These are phyloP conservation scores for Lignosus rhinocerotis DNA, from an alignment of 1,284 basidiomycete genomes.

Conservation along the genomic window DNA sequence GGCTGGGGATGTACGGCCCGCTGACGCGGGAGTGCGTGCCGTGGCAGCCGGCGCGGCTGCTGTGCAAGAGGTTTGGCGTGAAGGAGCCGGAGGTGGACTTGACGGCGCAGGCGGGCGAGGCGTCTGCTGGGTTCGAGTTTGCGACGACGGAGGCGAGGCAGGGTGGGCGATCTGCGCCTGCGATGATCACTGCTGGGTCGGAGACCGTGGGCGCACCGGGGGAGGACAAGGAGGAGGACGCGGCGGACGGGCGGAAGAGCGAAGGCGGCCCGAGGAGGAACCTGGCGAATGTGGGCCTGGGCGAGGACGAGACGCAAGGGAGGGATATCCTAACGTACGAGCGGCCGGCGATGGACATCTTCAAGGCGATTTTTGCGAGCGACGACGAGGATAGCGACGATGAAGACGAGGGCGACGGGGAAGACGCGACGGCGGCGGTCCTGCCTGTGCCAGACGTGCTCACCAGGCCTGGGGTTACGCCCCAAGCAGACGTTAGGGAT, in stretches of 20 bases:
- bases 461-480: constrained; percentile 2
- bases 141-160: constrained; percentile 21
- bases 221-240: neutral
- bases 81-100: constrained; percentile 67
- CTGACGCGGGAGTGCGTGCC: constrained; percentile 74
- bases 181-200: constrained; percentile 25
- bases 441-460: neutral
- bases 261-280: constrained; percentile 46
- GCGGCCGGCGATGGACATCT: constrained; percentile 88
- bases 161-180: constrained; percentile 15
- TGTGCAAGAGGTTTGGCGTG: constrained; percentile 95
- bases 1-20: constrained; percentile 84
- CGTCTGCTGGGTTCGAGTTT: constrained; percentile 20
- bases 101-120: constrained; percentile 19
- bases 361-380: constrained; percentile 93
- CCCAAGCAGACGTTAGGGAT: neutral
- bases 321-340: constrained; percentile 85
- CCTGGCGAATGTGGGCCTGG: constrained; percentile 77
- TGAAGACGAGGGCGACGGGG: constrained; percentile 43
- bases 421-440: neutral
- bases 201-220: neutral
- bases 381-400: constrained; percentile 82
- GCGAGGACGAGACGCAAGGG: constrained; percentile 87
- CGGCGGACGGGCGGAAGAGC: constrained; percentile 14
- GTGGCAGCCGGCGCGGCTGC: constrained; percentile 80